A percentile compares a stretch with the other conserved stretches of the same genome.
Conservation (phyloP, 768 basidiomycete species). For the Serendipita sp. region DNA sequence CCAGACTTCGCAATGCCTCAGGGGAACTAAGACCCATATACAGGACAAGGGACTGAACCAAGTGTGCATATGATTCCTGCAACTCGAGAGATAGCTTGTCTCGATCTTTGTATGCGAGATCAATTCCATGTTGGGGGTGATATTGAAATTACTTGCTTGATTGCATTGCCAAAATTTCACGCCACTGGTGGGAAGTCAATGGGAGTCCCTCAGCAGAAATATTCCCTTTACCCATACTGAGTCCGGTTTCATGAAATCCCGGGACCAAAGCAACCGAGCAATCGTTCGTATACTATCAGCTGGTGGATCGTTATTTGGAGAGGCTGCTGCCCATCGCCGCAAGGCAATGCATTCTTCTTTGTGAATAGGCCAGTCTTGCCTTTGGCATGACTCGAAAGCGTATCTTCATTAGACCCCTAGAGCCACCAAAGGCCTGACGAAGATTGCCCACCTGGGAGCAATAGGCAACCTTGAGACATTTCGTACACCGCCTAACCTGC, state of each 20-base stretch:
- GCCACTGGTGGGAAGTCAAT: slow-evolving; percentile 24
- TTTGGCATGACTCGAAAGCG: slow-evolving; percentile 45
- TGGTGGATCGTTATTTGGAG: slow-evolving; percentile 35
- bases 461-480: slow-evolving; percentile 56
- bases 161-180: slow-evolving; percentile 52
- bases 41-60: slow-evolving; percentile 58
- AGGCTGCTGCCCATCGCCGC: slow-evolving; percentile 36
- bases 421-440: background rate
- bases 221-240: slow-evolving; percentile 39
- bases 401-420: background rate
- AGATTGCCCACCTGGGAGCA: slow-evolving; percentile 46
- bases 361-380: slow-evolving; percentile 55
- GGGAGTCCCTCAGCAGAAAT: background rate
- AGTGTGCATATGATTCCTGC: slow-evolving; percentile 44
- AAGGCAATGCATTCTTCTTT: slow-evolving; percentile 65
- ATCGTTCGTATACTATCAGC: slow-evolving; percentile 68
- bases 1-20: slow-evolving; percentile 40
- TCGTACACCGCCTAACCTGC: slow-evolving; percentile 41
- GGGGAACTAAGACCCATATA: slow-evolving; percentile 50
- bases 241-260: slow-evolving; percentile 35
- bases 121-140: background rate
- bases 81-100: slow-evolving; percentile 31
- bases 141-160: slow-evolving; percentile 42
- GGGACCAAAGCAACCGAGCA: slow-evolving; percentile 55
- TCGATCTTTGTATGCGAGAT: slow-evolving; percentile 31